Evolutionary conservation across 805 yeast species (phyloP), one percentile per base, ranked within the genome.

Genomic region (Hyphopichia homilentoma): DNA sequence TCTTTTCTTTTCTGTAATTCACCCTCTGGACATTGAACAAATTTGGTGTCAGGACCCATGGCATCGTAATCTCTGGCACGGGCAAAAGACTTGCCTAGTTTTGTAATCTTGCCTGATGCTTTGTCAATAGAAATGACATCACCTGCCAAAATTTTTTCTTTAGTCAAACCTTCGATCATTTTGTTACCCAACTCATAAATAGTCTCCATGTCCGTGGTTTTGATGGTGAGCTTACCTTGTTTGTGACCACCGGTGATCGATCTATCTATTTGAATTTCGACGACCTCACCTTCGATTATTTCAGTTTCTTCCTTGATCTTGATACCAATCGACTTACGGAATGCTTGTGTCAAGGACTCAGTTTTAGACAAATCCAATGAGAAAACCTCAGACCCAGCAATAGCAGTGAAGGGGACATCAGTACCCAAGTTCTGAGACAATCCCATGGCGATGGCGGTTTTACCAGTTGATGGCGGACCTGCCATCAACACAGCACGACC

Each of bases 381-480:
- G 53, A 79, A 93, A 39, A 93, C 77, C 64, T 93, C 99, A 20
- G 95, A 82, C 3, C 96, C 98, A 7, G 95, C 90, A 57, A 93
- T 74, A 7, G 95, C 87, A 25, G 97, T 90, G 60, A 93, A 93
- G 24, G 98, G 98, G 38, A 93, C 97, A 41, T 81, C 87, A 9
- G 65, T 50, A 20, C 84, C 84, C 45, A 84, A 66, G 32, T 77
- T 79, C 54, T 83, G 89, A 2, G 88, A 73, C 25, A 84, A 70
- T 12, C 97, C 98, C 83, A 88, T 84, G 9, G 99, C 98, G 48
- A 93, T 77, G 23, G 99, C 99, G 3, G 99, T 93, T 60, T 93
- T 93, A 61, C 99, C 99, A 0, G 98, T 93, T 9, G 96, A 86
- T 18, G 98, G 98, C 7, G 97, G 97, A 25, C 99, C 99, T 0